phyloP scores from a whole-genome alignment of 2,329 filamentous ascomycete genomes.

The Fusarium albosuccineum region DNA sequence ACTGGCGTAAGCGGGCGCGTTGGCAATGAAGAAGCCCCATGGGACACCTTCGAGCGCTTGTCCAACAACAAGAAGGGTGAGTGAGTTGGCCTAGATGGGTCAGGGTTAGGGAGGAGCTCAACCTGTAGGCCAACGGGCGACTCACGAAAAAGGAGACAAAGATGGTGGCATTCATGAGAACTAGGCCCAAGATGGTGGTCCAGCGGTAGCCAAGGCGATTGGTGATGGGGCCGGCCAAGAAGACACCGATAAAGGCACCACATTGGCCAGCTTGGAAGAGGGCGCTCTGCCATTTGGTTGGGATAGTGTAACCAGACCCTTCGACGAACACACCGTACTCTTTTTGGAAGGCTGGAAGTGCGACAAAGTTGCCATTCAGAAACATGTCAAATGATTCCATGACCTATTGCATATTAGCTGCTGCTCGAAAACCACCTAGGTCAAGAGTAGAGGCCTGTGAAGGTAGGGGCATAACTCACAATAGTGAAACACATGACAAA shows the following conservation, averaged over 20 bases:
- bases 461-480: slow-evolving; percentile 47
- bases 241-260: slow-evolving; percentile 53
- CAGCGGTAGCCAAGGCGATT: slow-evolving; percentile 51
- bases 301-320: slow-evolving; percentile 49
- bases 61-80: slow-evolving; percentile 58
- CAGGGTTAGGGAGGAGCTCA: neutral
- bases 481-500: slow-evolving; percentile 63
- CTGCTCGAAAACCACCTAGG: neutral
- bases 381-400: slow-evolving; percentile 65
- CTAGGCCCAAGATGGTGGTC: slow-evolving; percentile 52
- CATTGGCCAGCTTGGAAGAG: slow-evolving; percentile 50
- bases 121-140: neutral
- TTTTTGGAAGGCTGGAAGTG: slow-evolving; percentile 50
- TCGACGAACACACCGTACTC: slow-evolving; percentile 48
- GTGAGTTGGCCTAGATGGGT: slow-evolving; percentile 44
- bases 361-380: slow-evolving; percentile 53
- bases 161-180: slow-evolving; percentile 53
- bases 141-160: slow-evolving; percentile 65
- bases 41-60: slow-evolving; percentile 69
- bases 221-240: slow-evolving; percentile 51
- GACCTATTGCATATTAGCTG: slow-evolving; percentile 48
- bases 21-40: slow-evolving; percentile 73
- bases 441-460: too few relatives aligned
- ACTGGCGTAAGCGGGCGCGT: slow-evolving; percentile 69
- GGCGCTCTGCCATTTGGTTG: slow-evolving; percentile 55